Conservation (phyloP, 2,329 filamentous ascomycete species). For the Fusarium domesticum region DNA sequence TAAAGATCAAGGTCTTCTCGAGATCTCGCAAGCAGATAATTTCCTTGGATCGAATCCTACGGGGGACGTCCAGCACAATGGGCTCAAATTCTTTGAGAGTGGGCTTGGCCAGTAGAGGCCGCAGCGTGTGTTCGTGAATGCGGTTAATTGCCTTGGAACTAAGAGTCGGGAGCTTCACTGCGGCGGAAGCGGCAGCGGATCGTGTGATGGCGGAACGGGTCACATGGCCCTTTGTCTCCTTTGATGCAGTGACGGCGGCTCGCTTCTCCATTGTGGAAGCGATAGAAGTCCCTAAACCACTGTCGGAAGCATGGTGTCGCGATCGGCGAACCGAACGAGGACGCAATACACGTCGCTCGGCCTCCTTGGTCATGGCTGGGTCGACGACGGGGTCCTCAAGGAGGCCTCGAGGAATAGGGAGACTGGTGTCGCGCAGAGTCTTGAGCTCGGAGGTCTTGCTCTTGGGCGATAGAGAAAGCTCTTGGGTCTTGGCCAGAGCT, state of each 20-base stretch:
- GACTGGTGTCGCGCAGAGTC: slow-evolving; percentile 52
- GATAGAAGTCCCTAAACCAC: slow-evolving; percentile 82
- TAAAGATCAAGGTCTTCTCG: slow-evolving; percentile 87
- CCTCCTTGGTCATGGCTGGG: slow-evolving; percentile 45
- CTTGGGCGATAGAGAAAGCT: slow-evolving; percentile 39
- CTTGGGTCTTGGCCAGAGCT: slow-evolving; percentile 49
- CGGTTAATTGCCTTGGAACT: slow-evolving; percentile 68
- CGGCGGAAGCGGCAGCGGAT: slow-evolving; percentile 50
- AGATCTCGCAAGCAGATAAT: slow-evolving; percentile 90
- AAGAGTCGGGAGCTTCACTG: slow-evolving; percentile 56
- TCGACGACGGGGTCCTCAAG: slow-evolving; percentile 55
- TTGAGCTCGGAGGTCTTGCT: slow-evolving; percentile 25
- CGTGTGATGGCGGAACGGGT: slow-evolving; percentile 53
- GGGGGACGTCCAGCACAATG: slow-evolving; percentile 73
- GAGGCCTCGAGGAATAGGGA: slow-evolving; percentile 59
- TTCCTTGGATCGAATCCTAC: slow-evolving; percentile 76
- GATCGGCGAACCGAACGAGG: slow-evolving; percentile 54
- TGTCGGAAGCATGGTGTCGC: slow-evolving; percentile 76
- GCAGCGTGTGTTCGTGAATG: slow-evolving; percentile 76
- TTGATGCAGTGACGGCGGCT: slow-evolving; percentile 39
- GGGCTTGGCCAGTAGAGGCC: slow-evolving; percentile 71
- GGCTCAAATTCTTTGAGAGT: slow-evolving; percentile 76
- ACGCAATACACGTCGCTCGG: slow-evolving; percentile 50
- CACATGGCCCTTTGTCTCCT: slow-evolving; percentile 41
- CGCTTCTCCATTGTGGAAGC: slow-evolving; percentile 56